Evolutionary conservation across 257 asterid species (phyloP).

Genomic region (Rauvolfia tetraphylla): DNA sequence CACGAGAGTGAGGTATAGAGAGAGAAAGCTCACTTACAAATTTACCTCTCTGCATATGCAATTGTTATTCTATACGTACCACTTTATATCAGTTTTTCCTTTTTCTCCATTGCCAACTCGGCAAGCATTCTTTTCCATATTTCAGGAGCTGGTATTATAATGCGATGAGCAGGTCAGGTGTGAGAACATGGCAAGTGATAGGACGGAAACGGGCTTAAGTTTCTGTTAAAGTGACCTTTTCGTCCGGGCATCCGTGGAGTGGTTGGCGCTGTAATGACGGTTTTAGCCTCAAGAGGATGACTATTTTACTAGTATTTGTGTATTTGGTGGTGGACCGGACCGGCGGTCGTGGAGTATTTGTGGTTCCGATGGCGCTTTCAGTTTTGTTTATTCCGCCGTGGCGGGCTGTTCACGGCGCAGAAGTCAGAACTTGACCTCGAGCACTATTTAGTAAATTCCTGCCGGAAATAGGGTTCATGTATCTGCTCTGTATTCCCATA

Average conservation of each 20-base stretch:
- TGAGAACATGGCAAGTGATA: conserved; percentile 11
- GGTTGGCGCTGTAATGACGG: not conserved
- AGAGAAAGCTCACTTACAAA: conserved; percentile 16
- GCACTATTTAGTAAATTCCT: too few species aligned
- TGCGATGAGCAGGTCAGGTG: conserved; percentile 15
- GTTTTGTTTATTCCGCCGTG: conserved; percentile 25
- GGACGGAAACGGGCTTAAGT: conserved; percentile 31
- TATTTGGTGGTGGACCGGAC: conserved; percentile 7
- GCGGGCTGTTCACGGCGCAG: conserved; percentile 10
- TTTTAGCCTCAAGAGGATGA: conserved; percentile 5
- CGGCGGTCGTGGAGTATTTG: conserved; percentile 3
- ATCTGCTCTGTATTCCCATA: too few species aligned
- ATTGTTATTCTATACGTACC: not conserved
- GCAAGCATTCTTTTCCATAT: conserved; percentile 52
- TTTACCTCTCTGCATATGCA: not conserved
- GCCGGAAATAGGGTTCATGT: too few species aligned
- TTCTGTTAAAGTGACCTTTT: conserved; percentile 1
- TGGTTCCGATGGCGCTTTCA: conserved; percentile 14
- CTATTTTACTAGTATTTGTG: not conserved
- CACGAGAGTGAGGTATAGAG: conserved; percentile 10
- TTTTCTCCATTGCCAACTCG: conserved; percentile 64
- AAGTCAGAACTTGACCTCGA: not conserved
- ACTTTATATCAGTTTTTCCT: not conserved
- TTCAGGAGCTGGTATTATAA: not conserved
- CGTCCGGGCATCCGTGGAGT: conserved; percentile 3